Evolutionary conservation across 1,284 basidiomycete species (phyloP).

Genomic region (Ganoderma meredithae): DNA sequence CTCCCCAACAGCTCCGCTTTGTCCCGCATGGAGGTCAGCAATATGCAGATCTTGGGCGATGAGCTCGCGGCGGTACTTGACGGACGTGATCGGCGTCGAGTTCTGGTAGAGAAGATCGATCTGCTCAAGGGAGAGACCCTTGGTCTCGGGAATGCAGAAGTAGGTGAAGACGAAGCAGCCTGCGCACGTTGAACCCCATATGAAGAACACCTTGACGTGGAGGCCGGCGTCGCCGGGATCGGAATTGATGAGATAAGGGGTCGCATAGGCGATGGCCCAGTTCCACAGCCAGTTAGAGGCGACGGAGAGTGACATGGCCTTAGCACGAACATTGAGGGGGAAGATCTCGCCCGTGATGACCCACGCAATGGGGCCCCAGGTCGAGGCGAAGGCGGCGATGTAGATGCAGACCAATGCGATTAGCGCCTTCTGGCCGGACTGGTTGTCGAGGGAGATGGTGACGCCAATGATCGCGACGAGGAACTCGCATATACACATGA

Average conservation of each 20-base stretch:
- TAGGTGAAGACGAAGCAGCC: conserved; percentile 79
- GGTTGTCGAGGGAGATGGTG: conserved; percentile 55
- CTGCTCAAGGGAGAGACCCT: conserved; percentile 78
- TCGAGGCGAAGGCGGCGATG: conserved; percentile 80
- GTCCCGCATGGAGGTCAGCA: conserved; percentile 28
- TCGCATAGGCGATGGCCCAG: conserved; percentile 50
- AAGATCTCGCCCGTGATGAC: conserved; percentile 81
- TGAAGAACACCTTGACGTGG: conserved; percentile 87
- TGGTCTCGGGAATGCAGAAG: conserved; percentile 82
- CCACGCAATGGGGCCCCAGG: conserved; percentile 85
- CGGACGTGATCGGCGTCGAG: conserved; percentile 52
- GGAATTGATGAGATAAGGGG: conserved; percentile 77
- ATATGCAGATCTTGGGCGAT: conserved; percentile 40
- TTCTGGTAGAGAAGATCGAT: conserved; percentile 67
- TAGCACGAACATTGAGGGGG: conserved; percentile 78
- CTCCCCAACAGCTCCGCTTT: conserved; percentile 4
- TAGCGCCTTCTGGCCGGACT: conserved; percentile 43
- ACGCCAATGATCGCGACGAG: conserved; percentile 79
- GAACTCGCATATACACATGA: conserved; percentile 80
- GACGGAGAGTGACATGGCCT: conserved; percentile 77
- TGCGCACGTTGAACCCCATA: conserved; percentile 85
- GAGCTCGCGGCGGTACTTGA: conserved; percentile 51
- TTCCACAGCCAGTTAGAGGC: conserved; percentile 38
- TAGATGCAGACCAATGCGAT: conserved; percentile 75
- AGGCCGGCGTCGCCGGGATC: conserved; percentile 43